phyloP scores from a whole-genome alignment of 192 early-diverging fungal genomes.

The Podila minutissima region DNA sequence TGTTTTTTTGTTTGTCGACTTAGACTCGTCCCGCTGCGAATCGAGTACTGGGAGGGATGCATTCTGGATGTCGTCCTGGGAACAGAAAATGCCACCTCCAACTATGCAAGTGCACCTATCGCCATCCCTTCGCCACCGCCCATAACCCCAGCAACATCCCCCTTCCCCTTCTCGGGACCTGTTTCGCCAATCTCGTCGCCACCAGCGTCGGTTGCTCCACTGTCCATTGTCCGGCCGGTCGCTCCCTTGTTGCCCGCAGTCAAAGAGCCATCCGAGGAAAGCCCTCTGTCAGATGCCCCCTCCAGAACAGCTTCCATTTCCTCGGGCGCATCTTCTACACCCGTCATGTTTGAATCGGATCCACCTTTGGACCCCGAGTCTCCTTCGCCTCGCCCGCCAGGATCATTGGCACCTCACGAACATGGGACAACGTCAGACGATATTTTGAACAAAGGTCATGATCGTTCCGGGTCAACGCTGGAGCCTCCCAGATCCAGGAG shows the following conservation, averaged over 20 bases:
- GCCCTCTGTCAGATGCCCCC: neutral
- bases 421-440: neutral
- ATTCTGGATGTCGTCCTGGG: conserved; percentile 6
- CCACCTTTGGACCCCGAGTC: neutral
- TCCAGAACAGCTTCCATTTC: neutral
- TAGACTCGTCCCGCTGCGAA: neutral
- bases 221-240: neutral
- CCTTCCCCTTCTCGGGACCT: neutral
- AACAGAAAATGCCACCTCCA: neutral
- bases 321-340: neutral
- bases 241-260: neutral
- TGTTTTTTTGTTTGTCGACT: neutral
- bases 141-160: neutral
- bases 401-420: neutral
- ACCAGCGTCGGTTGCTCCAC: neutral
- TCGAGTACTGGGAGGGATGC: conserved; percentile 1
- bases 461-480: neutral
- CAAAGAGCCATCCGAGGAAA: neutral
- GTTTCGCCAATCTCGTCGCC: neutral
- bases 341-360: neutral
- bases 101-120: neutral
- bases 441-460: neutral
- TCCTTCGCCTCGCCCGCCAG: neutral
- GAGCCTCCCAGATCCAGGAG: neutral
- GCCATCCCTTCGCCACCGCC: neutral